Evolutionary conservation across 345 rosid species (phyloP), one percentile per base, ranked within the genome.

Genomic region (Murraya koenigii): DNA sequence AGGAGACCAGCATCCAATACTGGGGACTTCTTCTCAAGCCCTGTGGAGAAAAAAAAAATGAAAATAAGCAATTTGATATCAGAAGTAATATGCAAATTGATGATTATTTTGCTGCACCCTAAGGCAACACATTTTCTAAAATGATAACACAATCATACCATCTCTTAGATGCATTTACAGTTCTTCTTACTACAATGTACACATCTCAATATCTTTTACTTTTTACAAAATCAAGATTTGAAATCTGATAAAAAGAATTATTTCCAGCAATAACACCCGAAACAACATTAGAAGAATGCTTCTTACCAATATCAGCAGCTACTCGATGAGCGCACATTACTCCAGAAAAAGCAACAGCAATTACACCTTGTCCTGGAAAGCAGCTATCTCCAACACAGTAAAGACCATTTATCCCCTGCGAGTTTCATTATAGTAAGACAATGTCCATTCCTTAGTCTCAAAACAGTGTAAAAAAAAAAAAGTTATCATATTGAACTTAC

Each of bases 311-410:
- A 78, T 93, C 97, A 76, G 99, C 97, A 82, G 99, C 99, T 52
- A 95, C 98, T 38, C 99, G 91, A 83, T 93, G 98, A 81, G 97
- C 93, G 75, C 99, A 92, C 99, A 93, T 90, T 23, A 93, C 91
- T 76, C 98, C 99, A 6, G 98, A 92, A 81, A 95, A 95, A 81
- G 97, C 97, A 69, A 93, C 98, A 58, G 99, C 98, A 83, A 95
- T 93, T 55, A 95, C 97, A 71, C 98, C 99, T 79, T 95, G 97
- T 74, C 99, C 98, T 28, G 99, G 99, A 86, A 95, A 95, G 86
- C 97, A 95, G 87, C 98, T 93, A 79, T 95, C 98, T 56, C 99
- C 98, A 64, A 95, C 99, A 78, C 98, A 92, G 84, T 95, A 95
- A 69, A 95, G 88, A 67, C 96, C 87, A 54, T 85, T 82, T 82